Conservation (phyloP, 1,284 basidiomycete species). For the Boletus coffeatus region DNA sequence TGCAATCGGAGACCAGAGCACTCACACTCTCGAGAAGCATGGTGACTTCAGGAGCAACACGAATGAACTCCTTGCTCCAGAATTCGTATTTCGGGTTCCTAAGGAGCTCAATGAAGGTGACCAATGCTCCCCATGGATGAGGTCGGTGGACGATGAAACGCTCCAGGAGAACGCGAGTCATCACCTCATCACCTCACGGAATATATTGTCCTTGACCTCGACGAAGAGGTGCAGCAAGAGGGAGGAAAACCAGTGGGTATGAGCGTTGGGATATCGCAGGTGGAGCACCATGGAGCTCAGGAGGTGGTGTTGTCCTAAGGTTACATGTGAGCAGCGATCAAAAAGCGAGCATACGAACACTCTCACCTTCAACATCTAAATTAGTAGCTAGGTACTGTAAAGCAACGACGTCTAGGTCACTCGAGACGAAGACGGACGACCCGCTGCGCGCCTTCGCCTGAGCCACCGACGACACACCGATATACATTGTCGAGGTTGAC, state of each 20-base stretch:
- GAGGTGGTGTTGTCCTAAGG: conserved; percentile 85
- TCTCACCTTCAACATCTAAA: conserved; percentile 85
- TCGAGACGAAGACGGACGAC: conserved; percentile 71
- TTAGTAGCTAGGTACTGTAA: conserved; percentile 73
- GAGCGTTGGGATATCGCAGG: conserved; percentile 93
- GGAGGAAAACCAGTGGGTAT: conserved; percentile 94
- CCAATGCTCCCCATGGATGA: conserved; percentile 95
- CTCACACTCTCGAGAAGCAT: conserved; percentile 76
- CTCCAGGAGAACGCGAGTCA: conserved; percentile 89
- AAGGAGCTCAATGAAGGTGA: conserved; percentile 91
- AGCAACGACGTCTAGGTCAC: conserved; percentile 74
- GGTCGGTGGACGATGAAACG: conserved; percentile 84
- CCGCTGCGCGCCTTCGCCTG: conserved; percentile 80
- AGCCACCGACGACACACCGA: conserved; percentile 85
- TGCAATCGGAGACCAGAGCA: conserved; percentile 15
- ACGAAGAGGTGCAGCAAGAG: conserved; percentile 85
- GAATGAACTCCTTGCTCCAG: conserved; percentile 80
- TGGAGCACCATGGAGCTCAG: conserved; percentile 89
- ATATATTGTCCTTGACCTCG: conserved; percentile 67
- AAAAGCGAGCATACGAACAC: not conserved
- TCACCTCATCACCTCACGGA: conserved; percentile 74
- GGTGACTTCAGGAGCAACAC: conserved; percentile 76
- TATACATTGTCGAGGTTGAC: conserved; percentile 55
- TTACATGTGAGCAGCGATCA: conserved; percentile 10
- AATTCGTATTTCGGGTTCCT: conserved; percentile 82